Conservation (phyloP, 257 asterid genomes). For the Nicotiana obtusifolia region DNA sequence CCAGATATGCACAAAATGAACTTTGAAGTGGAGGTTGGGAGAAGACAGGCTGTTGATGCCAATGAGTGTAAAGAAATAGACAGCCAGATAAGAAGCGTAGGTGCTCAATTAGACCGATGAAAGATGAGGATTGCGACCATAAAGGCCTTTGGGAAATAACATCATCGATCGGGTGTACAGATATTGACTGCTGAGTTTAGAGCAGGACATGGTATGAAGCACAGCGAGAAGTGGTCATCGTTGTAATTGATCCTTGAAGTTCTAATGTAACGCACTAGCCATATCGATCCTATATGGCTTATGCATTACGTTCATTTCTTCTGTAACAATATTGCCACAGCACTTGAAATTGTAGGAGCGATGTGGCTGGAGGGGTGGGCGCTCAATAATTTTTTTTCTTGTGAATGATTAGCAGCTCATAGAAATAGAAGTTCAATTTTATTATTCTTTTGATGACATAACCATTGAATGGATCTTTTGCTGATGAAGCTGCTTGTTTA, state of each 20-base stretch:
- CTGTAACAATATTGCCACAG: background rate
- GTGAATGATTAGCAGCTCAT: constrained; percentile 7
- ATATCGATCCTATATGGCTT: background rate
- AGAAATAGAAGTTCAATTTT: background rate
- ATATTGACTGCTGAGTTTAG: constrained; percentile 4
- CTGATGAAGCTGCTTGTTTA: background rate
- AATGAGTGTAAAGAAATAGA: constrained; percentile 27
- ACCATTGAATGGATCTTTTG: constrained; percentile 1
- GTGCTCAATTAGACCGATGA: constrained; percentile 37
- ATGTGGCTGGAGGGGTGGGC: background rate
- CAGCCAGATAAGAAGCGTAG: constrained; percentile 14
- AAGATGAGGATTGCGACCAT: constrained; percentile 14
- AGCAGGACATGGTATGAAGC: constrained; percentile 7
- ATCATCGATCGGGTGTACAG: constrained; percentile 13
- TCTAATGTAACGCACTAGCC: too few relatives aligned
- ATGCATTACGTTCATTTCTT: background rate
- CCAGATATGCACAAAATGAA: constrained; percentile 14
- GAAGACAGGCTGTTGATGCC: constrained; percentile 19
- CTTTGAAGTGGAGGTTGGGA: constrained; percentile 29
- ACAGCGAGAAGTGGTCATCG: constrained; percentile 10
- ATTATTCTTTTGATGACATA: background rate
- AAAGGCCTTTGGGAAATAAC: constrained; percentile 16
- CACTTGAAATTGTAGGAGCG: background rate
- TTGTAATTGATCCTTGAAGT: background rate
- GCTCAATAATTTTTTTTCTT: background rate